These are phyloP conservation scores for Trichoderma gracile DNA, from an alignment of 2,329 filamentous ascomycete species.

Conservation along the genomic window DNA sequence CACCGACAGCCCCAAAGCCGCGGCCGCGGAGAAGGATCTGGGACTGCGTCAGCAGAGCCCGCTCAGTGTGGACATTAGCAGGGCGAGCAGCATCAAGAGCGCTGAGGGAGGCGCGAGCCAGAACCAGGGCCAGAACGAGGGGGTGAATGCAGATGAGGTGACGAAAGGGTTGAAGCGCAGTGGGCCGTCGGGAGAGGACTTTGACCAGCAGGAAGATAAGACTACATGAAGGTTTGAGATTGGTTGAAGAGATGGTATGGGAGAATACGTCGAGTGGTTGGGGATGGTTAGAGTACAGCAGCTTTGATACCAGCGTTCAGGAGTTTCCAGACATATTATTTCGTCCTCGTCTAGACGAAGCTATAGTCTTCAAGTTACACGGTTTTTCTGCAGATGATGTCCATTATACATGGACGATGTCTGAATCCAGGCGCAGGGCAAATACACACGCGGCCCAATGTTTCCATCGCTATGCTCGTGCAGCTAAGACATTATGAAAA, in stretches of 20 bases:
- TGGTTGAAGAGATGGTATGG: too few species aligned
- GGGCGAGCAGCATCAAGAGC: constrained; percentile 67
- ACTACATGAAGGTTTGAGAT: not conserved
- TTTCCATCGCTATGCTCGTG: not conserved
- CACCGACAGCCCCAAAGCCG: constrained; percentile 47
- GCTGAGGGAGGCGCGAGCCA: constrained; percentile 25
- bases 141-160: constrained; percentile 32
- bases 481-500: not conserved
- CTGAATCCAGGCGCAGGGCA: not conserved
- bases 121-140: constrained; percentile 26
- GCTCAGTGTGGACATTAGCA: constrained; percentile 66
- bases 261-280: not conserved
- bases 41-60: constrained; percentile 67
- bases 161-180: constrained; percentile 41
- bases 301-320: constrained; percentile 8
- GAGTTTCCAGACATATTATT: not conserved
- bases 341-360: too few species aligned
- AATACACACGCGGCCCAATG: not conserved
- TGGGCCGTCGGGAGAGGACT: constrained; percentile 41
- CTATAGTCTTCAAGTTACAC: not conserved
- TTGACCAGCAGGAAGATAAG: constrained; percentile 13
- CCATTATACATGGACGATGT: not conserved
- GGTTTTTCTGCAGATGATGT: not conserved
- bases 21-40: constrained; percentile 58
- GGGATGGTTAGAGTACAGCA: not conserved